Evolutionary conservation across 2,329 filamentous ascomycete species (phyloP).

Genomic region (Nemania bipapillata): DNA sequence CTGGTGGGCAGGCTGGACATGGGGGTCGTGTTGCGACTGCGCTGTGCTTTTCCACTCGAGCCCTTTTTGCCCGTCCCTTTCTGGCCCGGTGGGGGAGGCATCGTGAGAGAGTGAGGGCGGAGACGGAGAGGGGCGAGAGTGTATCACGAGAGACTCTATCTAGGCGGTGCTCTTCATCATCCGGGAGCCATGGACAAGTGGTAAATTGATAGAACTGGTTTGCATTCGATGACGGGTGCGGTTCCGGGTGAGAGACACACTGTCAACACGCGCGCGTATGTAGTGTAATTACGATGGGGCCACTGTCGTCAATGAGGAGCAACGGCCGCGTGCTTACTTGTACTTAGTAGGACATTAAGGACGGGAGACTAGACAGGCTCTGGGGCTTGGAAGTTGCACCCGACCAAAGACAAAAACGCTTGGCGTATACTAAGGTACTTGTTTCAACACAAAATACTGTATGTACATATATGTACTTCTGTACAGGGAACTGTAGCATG

Average conservation of each 20-base stretch:
- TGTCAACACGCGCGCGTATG: slow-evolving; percentile 22
- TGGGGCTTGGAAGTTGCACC: neutral
- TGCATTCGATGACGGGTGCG: slow-evolving; percentile 11
- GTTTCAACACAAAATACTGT: too few relatives aligned
- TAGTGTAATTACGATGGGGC: slow-evolving; percentile 28
- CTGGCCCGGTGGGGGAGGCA: slow-evolving; percentile 69
- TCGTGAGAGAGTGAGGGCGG: slow-evolving; percentile 49
- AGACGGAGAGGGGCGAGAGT: neutral
- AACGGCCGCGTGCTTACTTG: too few relatives aligned
- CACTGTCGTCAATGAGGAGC: slow-evolving; percentile 10
- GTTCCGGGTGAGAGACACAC: neutral
- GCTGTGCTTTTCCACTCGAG: slow-evolving; percentile 70
- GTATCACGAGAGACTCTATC: neutral
- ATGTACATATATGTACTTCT: too few relatives aligned
- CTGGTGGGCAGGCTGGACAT: slow-evolving; percentile 60
- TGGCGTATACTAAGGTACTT: slow-evolving; percentile 7
- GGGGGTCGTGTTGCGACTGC: slow-evolving; percentile 82
- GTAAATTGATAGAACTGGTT: neutral
- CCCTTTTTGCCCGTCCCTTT: slow-evolving; percentile 75
- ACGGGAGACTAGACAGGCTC: neutral
- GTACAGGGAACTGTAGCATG: too few relatives aligned
- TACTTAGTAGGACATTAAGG: too few relatives aligned
- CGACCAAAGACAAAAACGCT: neutral
- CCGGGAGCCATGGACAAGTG: neutral
- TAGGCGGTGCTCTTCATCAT: slow-evolving; percentile 8